Conservation (phyloP, 2,329 filamentous ascomycete species). For the Cladosporium sp. region DNA sequence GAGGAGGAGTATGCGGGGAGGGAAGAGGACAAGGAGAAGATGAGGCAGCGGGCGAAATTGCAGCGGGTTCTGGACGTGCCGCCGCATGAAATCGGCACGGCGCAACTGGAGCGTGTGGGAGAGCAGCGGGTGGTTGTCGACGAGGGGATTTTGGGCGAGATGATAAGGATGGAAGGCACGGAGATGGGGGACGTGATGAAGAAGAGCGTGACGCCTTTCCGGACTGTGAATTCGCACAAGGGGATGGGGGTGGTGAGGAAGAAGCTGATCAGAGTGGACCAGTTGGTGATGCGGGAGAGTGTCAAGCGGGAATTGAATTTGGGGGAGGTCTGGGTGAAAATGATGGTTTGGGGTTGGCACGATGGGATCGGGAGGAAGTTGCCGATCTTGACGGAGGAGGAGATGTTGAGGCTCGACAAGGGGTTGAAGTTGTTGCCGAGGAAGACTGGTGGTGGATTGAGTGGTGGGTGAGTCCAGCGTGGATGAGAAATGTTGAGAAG, state of each 20-base stretch:
- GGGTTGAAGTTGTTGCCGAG: background rate
- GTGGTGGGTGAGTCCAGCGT: too few species aligned
- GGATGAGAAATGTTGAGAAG: too few species aligned
- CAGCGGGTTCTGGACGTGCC: slow-evolving; percentile 49
- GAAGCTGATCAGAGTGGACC: slow-evolving; percentile 52
- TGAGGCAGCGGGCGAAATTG: slow-evolving; percentile 18
- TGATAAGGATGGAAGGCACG: slow-evolving; percentile 30
- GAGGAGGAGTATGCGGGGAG: slow-evolving; percentile 8
- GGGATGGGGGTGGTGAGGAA: background rate
- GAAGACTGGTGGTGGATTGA: too few species aligned
- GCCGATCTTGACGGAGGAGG: background rate
- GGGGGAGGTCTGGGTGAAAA: slow-evolving; percentile 51
- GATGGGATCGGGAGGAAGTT: slow-evolving; percentile 3
- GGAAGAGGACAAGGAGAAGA: too few species aligned
- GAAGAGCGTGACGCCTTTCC: background rate
- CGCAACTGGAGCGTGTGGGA: slow-evolving; percentile 48
- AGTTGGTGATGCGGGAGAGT: slow-evolving; percentile 56
- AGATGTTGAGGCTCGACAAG: slow-evolving; percentile 3
- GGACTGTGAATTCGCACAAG: background rate
- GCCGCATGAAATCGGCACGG: slow-evolving; percentile 47
- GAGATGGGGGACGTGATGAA: slow-evolving; percentile 29
- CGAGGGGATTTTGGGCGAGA: slow-evolving; percentile 1
- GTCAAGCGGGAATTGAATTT: slow-evolving; percentile 50
- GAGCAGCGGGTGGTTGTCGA: slow-evolving; percentile 15
- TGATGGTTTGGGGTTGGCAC: slow-evolving; percentile 56